Evolutionary conservation across 2,329 filamentous ascomycete genomes (phyloP).

Genomic region (Fusarium beomiforme): DNA sequence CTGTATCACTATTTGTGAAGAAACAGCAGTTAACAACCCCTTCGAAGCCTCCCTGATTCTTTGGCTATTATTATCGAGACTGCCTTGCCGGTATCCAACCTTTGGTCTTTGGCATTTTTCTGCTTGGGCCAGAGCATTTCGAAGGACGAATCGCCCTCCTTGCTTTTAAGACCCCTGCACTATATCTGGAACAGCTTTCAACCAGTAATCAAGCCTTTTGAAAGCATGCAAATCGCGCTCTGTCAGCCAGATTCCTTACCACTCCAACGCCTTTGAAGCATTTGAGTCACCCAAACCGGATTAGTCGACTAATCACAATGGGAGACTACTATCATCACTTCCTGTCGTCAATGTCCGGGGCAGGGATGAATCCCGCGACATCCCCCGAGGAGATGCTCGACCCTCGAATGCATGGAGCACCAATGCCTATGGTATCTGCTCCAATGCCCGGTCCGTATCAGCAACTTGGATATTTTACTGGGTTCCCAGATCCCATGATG

Average conservation of each 20-base stretch:
- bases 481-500: constrained; percentile 60
- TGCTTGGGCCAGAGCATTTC: constrained; percentile 6
- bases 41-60: constrained; percentile 20
- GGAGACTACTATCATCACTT: constrained; percentile 67
- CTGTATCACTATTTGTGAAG: constrained; percentile 24
- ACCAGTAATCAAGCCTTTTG: constrained; percentile 13
- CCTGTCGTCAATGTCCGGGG: constrained; percentile 62
- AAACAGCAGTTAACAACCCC: constrained; percentile 26
- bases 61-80: not conserved
- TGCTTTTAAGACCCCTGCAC: constrained; percentile 4
- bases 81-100: not conserved
- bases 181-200: constrained; percentile 2
- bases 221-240: constrained; percentile 38
- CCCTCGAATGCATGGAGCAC: constrained; percentile 48
- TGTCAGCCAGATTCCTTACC: constrained; percentile 4
- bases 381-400: constrained; percentile 54
- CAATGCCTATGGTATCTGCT: constrained; percentile 44
- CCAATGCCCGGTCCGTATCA: constrained; percentile 57
- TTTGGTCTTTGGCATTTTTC: constrained; percentile 13
- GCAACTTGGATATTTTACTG: constrained; percentile 59
- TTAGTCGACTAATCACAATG: constrained; percentile 50
- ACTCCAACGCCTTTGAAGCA: constrained; percentile 17
- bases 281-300: not conserved
- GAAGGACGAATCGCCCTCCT: constrained; percentile 7
- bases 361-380: constrained; percentile 50